Evolutionary conservation across 2,329 filamentous ascomycete genomes (phyloP).

Genomic region (Alternaria solani): DNA sequence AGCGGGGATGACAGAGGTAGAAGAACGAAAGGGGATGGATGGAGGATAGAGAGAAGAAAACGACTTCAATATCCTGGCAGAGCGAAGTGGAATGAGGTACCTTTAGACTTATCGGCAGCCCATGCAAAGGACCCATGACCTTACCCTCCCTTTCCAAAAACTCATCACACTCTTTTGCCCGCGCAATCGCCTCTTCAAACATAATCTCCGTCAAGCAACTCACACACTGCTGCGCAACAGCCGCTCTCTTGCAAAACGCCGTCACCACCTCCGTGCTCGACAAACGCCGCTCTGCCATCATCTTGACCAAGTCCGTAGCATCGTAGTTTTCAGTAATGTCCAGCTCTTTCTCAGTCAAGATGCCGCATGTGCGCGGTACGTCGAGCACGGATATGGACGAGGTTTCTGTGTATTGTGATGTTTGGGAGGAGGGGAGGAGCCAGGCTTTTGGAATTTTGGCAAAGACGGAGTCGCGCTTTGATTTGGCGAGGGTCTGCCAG

Average conservation of each 20-base stretch:
- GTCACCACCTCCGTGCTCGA: constrained; percentile 55
- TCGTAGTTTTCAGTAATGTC: constrained; percentile 48
- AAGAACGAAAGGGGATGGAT: too few relatives aligned
- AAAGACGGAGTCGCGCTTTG: constrained; percentile 38
- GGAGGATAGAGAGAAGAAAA: too few relatives aligned
- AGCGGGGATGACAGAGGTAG: too few relatives aligned
- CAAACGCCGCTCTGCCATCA: constrained; percentile 33
- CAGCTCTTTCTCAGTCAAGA: constrained; percentile 44
- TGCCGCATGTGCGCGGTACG: constrained; percentile 39
- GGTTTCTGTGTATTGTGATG: constrained; percentile 26
- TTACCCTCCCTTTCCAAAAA: constrained; percentile 50
- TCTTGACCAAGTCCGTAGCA: constrained; percentile 41
- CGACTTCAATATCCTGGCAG: too few relatives aligned
- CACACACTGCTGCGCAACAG: constrained; percentile 67
- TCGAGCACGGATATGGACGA: constrained; percentile 40
- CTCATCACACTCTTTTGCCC: constrained; percentile 51
- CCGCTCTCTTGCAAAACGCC: constrained; percentile 63
- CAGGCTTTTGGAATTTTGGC: constrained; percentile 46
- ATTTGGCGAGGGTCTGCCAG: constrained; percentile 43
- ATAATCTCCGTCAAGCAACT: constrained; percentile 56
- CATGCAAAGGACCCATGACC: constrained; percentile 61
- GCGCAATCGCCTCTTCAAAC: constrained; percentile 52
- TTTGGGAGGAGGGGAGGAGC: constrained; percentile 37
- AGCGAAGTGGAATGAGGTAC: constrained; percentile 11
- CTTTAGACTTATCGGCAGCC: constrained; percentile 65